Evolutionary conservation across 2,329 filamentous ascomycete genomes (phyloP), one percentile per base, ranked within the genome.

Genomic region (Cercospora sp.): DNA sequence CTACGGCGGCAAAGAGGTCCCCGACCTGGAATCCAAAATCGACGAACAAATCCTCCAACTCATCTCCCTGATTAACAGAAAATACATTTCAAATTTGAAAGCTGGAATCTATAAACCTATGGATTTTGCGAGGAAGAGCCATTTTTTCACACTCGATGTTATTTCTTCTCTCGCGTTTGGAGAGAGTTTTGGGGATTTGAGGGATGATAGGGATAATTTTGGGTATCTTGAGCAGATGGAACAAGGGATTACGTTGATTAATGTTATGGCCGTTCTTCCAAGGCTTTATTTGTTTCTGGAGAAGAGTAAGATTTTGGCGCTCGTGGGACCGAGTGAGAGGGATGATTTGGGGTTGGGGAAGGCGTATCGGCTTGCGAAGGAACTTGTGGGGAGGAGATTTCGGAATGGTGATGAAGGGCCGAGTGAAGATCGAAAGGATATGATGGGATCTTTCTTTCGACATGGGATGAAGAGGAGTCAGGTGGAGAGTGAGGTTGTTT

Each of bases 121-220:
- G 64, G 69, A 69, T 43, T 37, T 69, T 9, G 58, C 68, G 8
- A 30, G 59, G 18, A 67, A 69, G 21, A 34, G 32, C 12, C 58
- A 65, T 32, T 69, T 63, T 34, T 71, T 69, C 55, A 71, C 69
- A 1, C 26, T 67, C 5, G 67, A 71, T 26, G 60, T 69, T 2
- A 66, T 71, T 18, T 67, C 61, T 30, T 62, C 65, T 7, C 13
- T 69, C 8, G 68, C 68, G 5, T 69, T 69, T 45, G 61, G 65
- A 21, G 57, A 69, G 65, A 32, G 40, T 13, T 69, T 65, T 60
- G 58, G 57, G 9, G 53, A 65, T 43, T 49, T 69, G 45, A 18
- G 32, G 6, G 61, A 66, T 18, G 64, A 69, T 53, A 6, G 37
- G 1, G 64, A 66, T 40, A 61, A 61, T 34, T 21, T 7, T 61